A percentile compares a stretch with the other conserved stretches of the same genome.
phyloP scores from a whole-genome alignment of 1,284 basidiomycete species.

The Mycosarcoma mackinlayi region DNA sequence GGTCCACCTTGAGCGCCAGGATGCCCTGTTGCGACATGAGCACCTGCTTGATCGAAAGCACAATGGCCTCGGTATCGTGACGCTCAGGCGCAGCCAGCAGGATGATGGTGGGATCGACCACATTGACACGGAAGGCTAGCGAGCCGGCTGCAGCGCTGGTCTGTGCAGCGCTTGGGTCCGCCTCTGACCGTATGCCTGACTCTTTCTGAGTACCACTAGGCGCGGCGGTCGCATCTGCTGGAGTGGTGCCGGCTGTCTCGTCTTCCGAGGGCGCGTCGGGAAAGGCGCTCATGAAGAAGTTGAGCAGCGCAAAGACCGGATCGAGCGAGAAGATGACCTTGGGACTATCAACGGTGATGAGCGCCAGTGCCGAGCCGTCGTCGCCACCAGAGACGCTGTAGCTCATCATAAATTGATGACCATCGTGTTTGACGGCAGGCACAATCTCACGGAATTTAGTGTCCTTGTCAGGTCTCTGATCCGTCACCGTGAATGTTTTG shows the following conservation, averaged over 20 bases:
- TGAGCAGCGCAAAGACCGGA: conserved; percentile 86
- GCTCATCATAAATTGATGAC: conserved; percentile 94
- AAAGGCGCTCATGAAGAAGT: conserved; percentile 83
- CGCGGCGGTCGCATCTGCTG: conserved; percentile 3
- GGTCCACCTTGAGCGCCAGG: conserved; percentile 82
- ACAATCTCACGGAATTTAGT: conserved; percentile 95
- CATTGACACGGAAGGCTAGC: conserved; percentile 81
- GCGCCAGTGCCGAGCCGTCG: conserved; percentile 76
- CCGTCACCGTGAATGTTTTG: conserved; percentile 89
- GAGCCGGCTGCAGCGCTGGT: conserved; percentile 32
- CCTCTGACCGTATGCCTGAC: not conserved
- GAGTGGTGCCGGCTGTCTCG: not conserved
- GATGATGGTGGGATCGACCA: conserved; percentile 90
- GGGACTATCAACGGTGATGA: conserved; percentile 92
- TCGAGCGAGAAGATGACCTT: conserved; percentile 93
- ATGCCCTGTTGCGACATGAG: conserved; percentile 93
- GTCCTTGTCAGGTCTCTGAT: conserved; percentile 79
- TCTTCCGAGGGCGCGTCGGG: conserved; percentile 11
- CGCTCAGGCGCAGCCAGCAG: conserved; percentile 88
- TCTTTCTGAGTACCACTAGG: not conserved
- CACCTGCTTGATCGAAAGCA: conserved; percentile 84
- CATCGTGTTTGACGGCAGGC: conserved; percentile 86
- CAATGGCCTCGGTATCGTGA: conserved; percentile 85
- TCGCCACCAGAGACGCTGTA: conserved; percentile 78
- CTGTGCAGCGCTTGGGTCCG: not conserved